phyloP scores from a whole-genome alignment of 2,329 filamentous ascomycete species.

The Diaporthe citri region DNA sequence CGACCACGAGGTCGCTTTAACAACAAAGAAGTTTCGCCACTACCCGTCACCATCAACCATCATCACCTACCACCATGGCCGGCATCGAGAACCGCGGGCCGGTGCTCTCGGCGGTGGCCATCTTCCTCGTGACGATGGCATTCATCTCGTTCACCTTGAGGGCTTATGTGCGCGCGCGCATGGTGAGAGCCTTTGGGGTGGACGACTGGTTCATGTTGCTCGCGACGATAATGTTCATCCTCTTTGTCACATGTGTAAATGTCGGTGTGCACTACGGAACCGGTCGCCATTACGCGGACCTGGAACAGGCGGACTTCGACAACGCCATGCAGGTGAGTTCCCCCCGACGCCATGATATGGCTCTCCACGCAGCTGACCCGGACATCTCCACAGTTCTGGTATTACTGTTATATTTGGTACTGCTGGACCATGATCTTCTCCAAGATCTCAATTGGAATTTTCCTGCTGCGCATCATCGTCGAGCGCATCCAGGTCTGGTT shows the following conservation, averaged over 20 bases:
- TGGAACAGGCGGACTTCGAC: conserved; percentile 45
- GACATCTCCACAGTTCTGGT: conserved; percentile 42
- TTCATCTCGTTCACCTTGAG: conserved; percentile 48
- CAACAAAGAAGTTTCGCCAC: neutral
- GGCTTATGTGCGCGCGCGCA: conserved; percentile 49
- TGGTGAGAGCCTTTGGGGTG: conserved; percentile 54
- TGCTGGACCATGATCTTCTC: conserved; percentile 46
- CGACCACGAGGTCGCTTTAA: conserved; percentile 28
- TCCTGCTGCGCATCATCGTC: conserved; percentile 56
- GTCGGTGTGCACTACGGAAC: conserved; percentile 56
- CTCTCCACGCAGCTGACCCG: neutral
- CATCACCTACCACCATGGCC: conserved; percentile 17
- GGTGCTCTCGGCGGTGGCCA: conserved; percentile 50
- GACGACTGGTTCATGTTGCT: conserved; percentile 56
- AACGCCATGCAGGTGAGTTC: conserved; percentile 52
- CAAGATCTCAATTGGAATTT: conserved; percentile 58
- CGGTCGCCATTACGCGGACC: conserved; percentile 52
- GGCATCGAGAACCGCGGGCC: conserved; percentile 50
- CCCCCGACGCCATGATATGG: neutral
- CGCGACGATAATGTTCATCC: conserved; percentile 51
- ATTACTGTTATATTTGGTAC: conserved; percentile 43
- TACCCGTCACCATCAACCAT: neutral
- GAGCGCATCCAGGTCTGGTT: conserved; percentile 50
- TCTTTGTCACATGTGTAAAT: conserved; percentile 51
- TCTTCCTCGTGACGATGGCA: conserved; percentile 47